A percentile compares a stretch with the other conserved stretches of the same genome.
Conservation (phyloP, 2,329 filamentous ascomycete species). For the Phaeophleospora eucalypticola region DNA sequence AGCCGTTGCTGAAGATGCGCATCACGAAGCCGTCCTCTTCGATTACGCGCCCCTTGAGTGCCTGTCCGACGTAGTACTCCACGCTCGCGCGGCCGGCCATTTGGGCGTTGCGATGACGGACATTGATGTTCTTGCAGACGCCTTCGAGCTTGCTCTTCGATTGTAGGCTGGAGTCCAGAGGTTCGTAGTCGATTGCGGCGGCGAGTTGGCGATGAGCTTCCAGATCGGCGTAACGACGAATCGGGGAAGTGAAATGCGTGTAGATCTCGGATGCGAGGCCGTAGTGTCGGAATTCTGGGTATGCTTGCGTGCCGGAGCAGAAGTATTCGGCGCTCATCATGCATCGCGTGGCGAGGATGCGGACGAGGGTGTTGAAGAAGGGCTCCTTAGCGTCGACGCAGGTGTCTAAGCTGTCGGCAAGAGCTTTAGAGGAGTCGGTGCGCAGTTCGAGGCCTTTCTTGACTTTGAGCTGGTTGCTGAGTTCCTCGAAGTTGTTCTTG, state of each 20-base stretch:
- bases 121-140: constrained; percentile 98
- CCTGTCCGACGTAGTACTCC: constrained; percentile 97
- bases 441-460: constrained; percentile 77
- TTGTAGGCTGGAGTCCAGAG: constrained; percentile 74
- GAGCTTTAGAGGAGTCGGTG: constrained; percentile 82
- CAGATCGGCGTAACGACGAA: constrained; percentile 95
- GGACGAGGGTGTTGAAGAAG: constrained; percentile 97
- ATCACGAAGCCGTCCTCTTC: constrained; percentile 94
- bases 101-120: constrained; percentile 93
- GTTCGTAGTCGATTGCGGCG: constrained; percentile 89
- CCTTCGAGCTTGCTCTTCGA: constrained; percentile 81
- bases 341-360: constrained; percentile 95
- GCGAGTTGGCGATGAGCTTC: constrained; percentile 91
- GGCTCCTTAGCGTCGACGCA: constrained; percentile 78
- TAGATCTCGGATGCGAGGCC: constrained; percentile 95
- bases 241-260: constrained; percentile 96
- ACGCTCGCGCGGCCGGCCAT: constrained; percentile 90
- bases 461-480: constrained; percentile 82
- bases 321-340: constrained; percentile 99
- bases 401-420: constrained; percentile 84
- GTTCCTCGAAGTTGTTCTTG: constrained; percentile 93
- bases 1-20: constrained; percentile 95
- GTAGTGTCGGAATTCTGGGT: constrained; percentile 94
- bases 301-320: constrained; percentile 85
- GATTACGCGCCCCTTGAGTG: constrained; percentile 69